Conservation (phyloP, 2,329 filamentous ascomycete species). For the Cadophora gregata region DNA sequence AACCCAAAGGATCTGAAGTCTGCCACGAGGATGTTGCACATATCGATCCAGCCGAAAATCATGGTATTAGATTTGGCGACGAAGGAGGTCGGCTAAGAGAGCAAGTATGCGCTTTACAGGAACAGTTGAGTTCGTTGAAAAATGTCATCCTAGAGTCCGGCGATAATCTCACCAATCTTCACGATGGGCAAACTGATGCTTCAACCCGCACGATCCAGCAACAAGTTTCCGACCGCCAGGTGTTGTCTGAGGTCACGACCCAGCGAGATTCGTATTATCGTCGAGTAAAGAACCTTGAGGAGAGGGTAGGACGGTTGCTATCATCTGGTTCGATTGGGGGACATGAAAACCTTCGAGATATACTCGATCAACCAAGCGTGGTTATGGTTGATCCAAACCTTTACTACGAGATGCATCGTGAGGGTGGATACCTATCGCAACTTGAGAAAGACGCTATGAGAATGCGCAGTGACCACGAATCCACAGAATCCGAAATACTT, state of each 20-base stretch:
- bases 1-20: too few relatives aligned
- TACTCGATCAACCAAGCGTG: not conserved
- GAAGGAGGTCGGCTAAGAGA: not conserved
- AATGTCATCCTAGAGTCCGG: not conserved
- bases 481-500: not conserved
- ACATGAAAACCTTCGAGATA: not conserved
- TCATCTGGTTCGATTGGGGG: not conserved
- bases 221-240: not conserved
- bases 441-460: not conserved
- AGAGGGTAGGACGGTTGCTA: not conserved
- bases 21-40: not conserved
- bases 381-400: not conserved
- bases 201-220: not conserved
- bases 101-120: not conserved
- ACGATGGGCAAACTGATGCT: not conserved
- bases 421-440: constrained; percentile 3
- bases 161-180: not conserved
- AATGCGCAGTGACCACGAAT: not conserved
- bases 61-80: not conserved
- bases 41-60: not conserved
- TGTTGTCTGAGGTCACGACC: not conserved
- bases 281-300: constrained; percentile 3
- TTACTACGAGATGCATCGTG: not conserved
- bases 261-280: not conserved
- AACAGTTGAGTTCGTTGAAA: not conserved